These are phyloP conservation scores for Pulveroboletus frians DNA, from an alignment of 768 basidiomycete genomes.

Conservation along the genomic window DNA sequence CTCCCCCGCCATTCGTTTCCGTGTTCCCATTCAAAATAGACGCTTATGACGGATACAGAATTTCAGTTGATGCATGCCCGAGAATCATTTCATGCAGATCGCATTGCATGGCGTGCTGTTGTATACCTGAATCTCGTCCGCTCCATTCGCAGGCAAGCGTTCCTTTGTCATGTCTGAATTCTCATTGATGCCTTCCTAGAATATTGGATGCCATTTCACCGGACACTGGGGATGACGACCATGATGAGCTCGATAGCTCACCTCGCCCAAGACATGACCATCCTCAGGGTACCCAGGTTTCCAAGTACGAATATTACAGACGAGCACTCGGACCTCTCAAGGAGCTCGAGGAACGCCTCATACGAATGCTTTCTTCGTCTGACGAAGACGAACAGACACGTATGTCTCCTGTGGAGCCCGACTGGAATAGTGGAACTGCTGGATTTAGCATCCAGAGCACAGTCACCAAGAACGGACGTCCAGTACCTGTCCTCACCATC, in stretches of 20 bases:
- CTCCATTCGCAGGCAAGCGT: conserved; percentile 64
- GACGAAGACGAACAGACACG: conserved; percentile 64
- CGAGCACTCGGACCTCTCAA: conserved; percentile 60
- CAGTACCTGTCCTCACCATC: conserved; percentile 34
- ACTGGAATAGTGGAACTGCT: conserved; percentile 35
- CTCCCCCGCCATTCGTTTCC: background rate
- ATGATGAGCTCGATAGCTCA: conserved; percentile 49
- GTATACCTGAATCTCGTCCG: conserved; percentile 85
- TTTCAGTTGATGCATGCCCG: conserved; percentile 80
- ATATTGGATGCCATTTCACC: conserved; percentile 72
- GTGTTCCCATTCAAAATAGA: conserved; percentile 2
- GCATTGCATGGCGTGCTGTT: conserved; percentile 82
- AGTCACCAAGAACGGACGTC: conserved; percentile 38
- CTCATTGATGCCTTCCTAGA: conserved; percentile 31
- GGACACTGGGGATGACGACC: conserved; percentile 53
- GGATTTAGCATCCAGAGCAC: conserved; percentile 8
- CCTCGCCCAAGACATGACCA: conserved; percentile 42
- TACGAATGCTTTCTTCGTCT: conserved; percentile 58
- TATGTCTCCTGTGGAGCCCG: conserved; percentile 37
- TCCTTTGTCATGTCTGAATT: background rate
- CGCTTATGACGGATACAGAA: conserved; percentile 43
- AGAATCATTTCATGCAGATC: conserved; percentile 70
- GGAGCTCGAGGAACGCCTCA: conserved; percentile 66
- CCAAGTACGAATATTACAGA: conserved; percentile 59
- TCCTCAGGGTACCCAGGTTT: conserved; percentile 44